Evolutionary conservation across 1,139 yeast genomes (phyloP), one percentile per base, ranked within the genome.

Genomic region (Zhuliangozyma blackwelliae): DNA sequence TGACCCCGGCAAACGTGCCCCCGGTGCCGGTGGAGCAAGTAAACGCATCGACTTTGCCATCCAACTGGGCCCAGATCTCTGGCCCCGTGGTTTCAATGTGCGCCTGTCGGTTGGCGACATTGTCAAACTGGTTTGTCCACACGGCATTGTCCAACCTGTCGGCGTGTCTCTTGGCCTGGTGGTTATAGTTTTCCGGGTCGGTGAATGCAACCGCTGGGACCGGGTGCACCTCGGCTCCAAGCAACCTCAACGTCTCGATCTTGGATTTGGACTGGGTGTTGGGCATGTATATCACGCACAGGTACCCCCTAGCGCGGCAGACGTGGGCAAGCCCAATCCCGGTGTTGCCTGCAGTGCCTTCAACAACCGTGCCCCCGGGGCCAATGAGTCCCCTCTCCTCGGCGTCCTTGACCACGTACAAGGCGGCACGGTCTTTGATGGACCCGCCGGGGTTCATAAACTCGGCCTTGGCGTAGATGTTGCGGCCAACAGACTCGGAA

Each of bases 361-460:
- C 76, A 11, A 70, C 68, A 12, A 70, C 54, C 5, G 75, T 69
- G 26, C 87, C 89, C 5, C 90, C 95, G 1, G 85, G 77, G 41
- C 65, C 59, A 41, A 86, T 65, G 41, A 74, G 62, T 1, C 95
- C 95, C 43, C 69, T 70, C 32, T 62, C 58, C 56, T 89, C 96
- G 22, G 96, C 96, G 49, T 84, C 90, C 51, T 82, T 73, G 40
- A 88, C 68, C 40, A 89, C 72, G 52, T 68, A 87, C 34, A 84
- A 65, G 0, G 96, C 96, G 7, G 96, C 96, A 41, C 97, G 73
- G 57, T 88, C 97, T 57, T 88, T 88, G 43, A 89, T 89, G 5
- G 95, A 83, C 1, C 96, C 97, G 34, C 96, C 96, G 2, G 97
- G 97, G 61, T 89, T 88, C 83, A 85, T 84, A 64, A 80, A 85